Conservation (phyloP, 768 basidiomycete species). For the Ephemerocybe angulata region DNA sequence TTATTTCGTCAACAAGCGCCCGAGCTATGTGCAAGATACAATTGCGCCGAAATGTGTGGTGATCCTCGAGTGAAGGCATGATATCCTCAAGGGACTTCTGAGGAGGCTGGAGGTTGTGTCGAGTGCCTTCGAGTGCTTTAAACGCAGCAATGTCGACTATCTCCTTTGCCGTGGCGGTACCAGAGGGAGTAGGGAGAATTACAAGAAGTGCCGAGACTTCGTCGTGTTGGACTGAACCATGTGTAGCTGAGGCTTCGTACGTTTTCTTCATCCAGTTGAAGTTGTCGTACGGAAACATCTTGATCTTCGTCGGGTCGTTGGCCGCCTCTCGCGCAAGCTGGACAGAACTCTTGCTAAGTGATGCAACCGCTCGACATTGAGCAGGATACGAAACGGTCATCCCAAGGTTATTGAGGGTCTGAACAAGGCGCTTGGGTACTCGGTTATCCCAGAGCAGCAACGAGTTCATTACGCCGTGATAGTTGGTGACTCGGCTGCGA, state of each 20-base stretch:
- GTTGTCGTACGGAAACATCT: slow-evolving; percentile 22
- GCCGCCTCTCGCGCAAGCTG: slow-evolving; percentile 6
- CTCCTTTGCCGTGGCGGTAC: neutral
- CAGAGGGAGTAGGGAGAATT: too few relatives aligned
- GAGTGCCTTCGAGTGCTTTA: neutral
- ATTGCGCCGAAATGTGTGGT: slow-evolving; percentile 2
- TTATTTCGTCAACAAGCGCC: slow-evolving; percentile 7
- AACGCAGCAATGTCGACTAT: slow-evolving; percentile 4
- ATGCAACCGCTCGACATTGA: slow-evolving; percentile 8
- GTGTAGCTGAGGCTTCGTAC: slow-evolving; percentile 13
- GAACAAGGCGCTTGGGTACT: slow-evolving; percentile 13
- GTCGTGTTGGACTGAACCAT: slow-evolving; percentile 15
- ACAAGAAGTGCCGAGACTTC: too few relatives aligned
- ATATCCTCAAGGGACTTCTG: slow-evolving; percentile 9
- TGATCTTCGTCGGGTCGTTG: slow-evolving; percentile 15
- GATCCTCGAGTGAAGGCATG: slow-evolving; percentile 5
- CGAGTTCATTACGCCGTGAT: slow-evolving; percentile 11
- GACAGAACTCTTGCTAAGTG: slow-evolving; percentile 9
- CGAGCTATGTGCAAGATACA: slow-evolving; percentile 4
- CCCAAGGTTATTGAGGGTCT: slow-evolving; percentile 15
- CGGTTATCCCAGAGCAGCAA: slow-evolving; percentile 16
- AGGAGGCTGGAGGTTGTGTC: slow-evolving; percentile 9
- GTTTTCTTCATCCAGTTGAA: slow-evolving; percentile 20
- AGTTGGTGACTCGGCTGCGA: slow-evolving; percentile 13
- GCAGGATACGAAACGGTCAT: slow-evolving; percentile 11